Conservation (phyloP, 2,329 filamentous ascomycete species). For the Incumbomyces delicatus region DNA sequence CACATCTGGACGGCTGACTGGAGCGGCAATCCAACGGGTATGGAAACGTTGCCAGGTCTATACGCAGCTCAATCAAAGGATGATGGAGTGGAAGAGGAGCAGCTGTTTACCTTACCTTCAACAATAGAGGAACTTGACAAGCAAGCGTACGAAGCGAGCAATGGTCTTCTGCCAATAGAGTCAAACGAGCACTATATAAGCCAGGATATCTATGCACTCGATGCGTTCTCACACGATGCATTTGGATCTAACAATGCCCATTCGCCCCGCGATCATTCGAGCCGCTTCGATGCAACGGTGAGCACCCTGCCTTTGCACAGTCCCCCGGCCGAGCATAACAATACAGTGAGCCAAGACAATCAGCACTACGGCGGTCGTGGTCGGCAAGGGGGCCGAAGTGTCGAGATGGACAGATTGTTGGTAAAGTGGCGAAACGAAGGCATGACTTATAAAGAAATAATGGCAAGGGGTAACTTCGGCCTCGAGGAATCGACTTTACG, state of each 20-base stretch:
- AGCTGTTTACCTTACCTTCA: background rate
- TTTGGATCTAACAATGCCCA: background rate
- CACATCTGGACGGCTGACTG: too few relatives aligned
- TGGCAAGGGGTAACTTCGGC: constrained; percentile 31
- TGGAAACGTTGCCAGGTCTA: too few relatives aligned
- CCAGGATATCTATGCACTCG: too few relatives aligned
- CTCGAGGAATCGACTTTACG: constrained; percentile 41
- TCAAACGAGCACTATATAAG: too few relatives aligned
- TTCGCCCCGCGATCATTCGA: background rate
- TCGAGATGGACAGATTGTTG: constrained; percentile 30
- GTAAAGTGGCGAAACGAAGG: constrained; percentile 32
- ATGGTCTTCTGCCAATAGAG: too few relatives aligned
- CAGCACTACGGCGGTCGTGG: background rate
- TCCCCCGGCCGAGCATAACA: background rate
- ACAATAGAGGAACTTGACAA: background rate
- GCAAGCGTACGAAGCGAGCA: background rate
- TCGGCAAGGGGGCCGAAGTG: constrained; percentile 12
- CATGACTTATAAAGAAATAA: constrained; percentile 40
- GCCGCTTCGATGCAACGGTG: background rate
- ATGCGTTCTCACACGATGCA: background rate
- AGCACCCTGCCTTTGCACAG: background rate
- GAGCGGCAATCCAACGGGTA: too few relatives aligned
- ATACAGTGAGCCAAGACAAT: background rate
- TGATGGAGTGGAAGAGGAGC: background rate
- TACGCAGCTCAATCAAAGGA: too few relatives aligned